Evolutionary conservation across 331 rosid genomes (phyloP).

Genomic region (Malus hybrid): DNA sequence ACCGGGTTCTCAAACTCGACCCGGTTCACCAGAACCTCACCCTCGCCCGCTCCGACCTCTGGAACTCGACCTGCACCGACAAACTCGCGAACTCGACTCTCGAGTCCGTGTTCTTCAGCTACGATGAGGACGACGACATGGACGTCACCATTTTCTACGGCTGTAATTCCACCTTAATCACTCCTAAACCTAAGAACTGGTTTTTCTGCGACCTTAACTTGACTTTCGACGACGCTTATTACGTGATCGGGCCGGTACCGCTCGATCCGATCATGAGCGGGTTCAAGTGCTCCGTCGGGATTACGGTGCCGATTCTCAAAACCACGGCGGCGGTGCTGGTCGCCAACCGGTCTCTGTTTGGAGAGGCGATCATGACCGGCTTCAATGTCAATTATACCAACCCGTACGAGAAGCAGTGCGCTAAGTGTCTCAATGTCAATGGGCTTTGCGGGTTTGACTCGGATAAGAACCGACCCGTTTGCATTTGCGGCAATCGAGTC

Average conservation of each 20-base stretch:
- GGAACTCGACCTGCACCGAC: conserved; percentile 40
- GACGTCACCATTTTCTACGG: conserved; percentile 36
- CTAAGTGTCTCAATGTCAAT: conserved; percentile 23
- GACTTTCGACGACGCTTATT: conserved; percentile 24
- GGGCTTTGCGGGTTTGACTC: conserved; percentile 46
- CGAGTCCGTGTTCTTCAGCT: conserved; percentile 2
- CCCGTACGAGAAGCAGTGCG: conserved; percentile 24
- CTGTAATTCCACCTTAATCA: conserved; percentile 5
- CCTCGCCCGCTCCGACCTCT: conserved; percentile 51
- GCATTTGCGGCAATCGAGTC: conserved; percentile 42
- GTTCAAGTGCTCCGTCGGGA: conserved; percentile 15
- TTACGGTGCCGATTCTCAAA: conserved; percentile 31
- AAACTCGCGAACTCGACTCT: conserved; percentile 20
- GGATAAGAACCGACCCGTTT: conserved; percentile 20
- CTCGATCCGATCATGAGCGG: conserved; percentile 19
- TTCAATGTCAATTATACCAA: conserved; percentile 34
- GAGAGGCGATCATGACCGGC: conserved; percentile 43
- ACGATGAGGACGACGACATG: conserved; percentile 14
- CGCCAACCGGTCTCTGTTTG: conserved; percentile 24
- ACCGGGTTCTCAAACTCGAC: conserved; percentile 34
- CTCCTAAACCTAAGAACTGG: neutral
- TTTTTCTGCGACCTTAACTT: conserved; percentile 21
- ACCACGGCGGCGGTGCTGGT: conserved; percentile 13
- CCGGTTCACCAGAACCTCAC: conserved; percentile 6
- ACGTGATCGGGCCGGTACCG: conserved; percentile 37